Conservation (phyloP, 352 stramenopile species). For the Phytophthora parvispora region DNA sequence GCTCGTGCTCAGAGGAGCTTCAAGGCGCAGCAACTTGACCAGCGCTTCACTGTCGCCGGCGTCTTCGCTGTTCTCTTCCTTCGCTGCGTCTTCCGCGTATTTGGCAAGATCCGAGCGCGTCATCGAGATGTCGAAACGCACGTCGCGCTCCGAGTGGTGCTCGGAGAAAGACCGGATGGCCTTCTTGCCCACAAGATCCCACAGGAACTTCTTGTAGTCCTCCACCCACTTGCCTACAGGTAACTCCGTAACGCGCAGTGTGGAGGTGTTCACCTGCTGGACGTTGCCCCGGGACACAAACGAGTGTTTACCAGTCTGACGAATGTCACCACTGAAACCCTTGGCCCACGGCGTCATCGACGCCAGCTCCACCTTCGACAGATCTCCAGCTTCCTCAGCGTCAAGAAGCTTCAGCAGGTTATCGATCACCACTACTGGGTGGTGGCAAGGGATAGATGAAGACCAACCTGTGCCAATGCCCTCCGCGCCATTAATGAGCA, state of each 20-base stretch:
- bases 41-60: conserved; percentile 60
- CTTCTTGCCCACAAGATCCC: conserved; percentile 92
- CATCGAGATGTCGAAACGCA: conserved; percentile 86
- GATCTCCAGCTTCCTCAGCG: conserved; percentile 55
- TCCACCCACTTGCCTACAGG: conserved; percentile 98
- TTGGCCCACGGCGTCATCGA: conserved; percentile 96
- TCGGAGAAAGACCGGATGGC: conserved; percentile 94
- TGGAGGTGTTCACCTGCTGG: conserved; percentile 91
- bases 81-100: conserved; percentile 47
- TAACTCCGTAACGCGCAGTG: conserved; percentile 97
- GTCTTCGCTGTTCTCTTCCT: conserved; percentile 24
- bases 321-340: conserved; percentile 96
- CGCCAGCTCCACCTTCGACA: conserved; percentile 39
- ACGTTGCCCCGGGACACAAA: conserved; percentile 84
- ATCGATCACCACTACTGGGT: conserved; percentile 97
- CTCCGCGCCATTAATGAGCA: conserved; percentile 99
- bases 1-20: conserved; percentile 93
- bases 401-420: conserved; percentile 93
- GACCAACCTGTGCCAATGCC: conserved; percentile 99
- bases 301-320: conserved; percentile 66
- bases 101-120: conserved; percentile 87
- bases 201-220: conserved; percentile 99
- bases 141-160: conserved; percentile 96
- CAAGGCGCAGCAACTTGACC: conserved; percentile 95
- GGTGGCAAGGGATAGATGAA: conserved; percentile 96